These are phyloP conservation scores for Dalbergia oliveri DNA, from an alignment of 306 rosid species.

Conservation along the genomic window DNA sequence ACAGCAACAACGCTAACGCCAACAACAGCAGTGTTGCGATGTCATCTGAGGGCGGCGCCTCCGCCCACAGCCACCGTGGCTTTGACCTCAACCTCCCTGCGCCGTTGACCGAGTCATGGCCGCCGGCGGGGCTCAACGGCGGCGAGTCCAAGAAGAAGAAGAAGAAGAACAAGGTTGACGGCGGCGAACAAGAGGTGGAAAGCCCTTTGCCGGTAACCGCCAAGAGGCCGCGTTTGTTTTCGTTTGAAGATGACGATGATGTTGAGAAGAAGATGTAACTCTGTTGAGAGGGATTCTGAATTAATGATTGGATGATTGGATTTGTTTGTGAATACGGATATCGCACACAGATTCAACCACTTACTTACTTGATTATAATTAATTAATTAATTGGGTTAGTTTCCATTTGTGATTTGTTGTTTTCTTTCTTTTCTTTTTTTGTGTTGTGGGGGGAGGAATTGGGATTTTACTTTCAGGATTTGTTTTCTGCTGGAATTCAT, in stretches of 20 bases:
- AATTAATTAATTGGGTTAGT: neutral
- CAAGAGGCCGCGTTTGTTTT: constrained; percentile 70
- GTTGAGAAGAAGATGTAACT: constrained; percentile 25
- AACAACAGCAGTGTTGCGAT: constrained; percentile 55
- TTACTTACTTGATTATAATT: neutral
- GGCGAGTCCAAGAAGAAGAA: constrained; percentile 33
- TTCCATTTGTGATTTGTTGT: constrained; percentile 18
- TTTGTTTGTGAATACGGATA: constrained; percentile 27
- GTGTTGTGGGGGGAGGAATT: too few relatives aligned
- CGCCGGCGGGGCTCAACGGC: constrained; percentile 36
- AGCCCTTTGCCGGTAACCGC: constrained; percentile 69
- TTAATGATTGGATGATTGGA: constrained; percentile 30
- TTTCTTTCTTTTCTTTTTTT: neutral
- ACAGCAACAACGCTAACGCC: constrained; percentile 28
- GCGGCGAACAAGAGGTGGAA: constrained; percentile 85
- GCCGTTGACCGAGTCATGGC: constrained; percentile 65
- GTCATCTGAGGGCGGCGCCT: constrained; percentile 65
- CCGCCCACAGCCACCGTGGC: constrained; percentile 62
- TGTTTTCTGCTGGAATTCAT: constrained; percentile 22
- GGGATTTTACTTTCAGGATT: constrained; percentile 40
- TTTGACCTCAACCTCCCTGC: constrained; percentile 91
- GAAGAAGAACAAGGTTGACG: neutral
- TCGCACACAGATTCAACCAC: constrained; percentile 30
- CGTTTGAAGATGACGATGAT: neutral
- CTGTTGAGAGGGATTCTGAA: neutral